Evolutionary conservation across 176 grass and related monocot species (phyloP), one percentile per base, ranked within the genome.

Genomic region (Musa itinerans): DNA sequence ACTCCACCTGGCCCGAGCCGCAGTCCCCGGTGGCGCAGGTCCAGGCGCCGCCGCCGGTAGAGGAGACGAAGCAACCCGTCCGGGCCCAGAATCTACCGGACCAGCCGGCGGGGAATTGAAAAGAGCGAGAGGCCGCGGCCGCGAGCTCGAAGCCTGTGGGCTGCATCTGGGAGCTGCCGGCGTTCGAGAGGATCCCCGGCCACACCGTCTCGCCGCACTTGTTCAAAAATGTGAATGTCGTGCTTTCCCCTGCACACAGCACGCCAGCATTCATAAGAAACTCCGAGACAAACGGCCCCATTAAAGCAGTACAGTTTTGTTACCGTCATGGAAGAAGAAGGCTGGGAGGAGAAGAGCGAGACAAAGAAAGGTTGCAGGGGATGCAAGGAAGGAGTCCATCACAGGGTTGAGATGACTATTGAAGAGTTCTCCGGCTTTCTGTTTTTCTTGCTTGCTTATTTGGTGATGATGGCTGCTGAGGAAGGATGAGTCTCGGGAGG

Each of bases 71-170:
- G 74, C 93, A 97, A 10, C 87, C 87, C 53, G 87, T 97, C 27
- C 93, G 87, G 53, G 85, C 93, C 93, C 93, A 97, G 85, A 96
- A 96, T 21, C 93, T 79, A 11, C 93, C 93, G 2, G 89, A 88
- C 93, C 93, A 96, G 7, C 85, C 93, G 2, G 76, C 12, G 9
- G 93, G 90, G 5, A 87, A 90, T 14, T 78, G 56, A 52, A 97
- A 59, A 3, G 87, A 74, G 4, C 86, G 87, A 58, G 86, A 73
- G 75, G 88, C 83, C 2, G 87, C 90, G 1, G 90, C 17, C 8
- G 75, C 53, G 16, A 97, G 93, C 20, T 74, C 69, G 87, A 97
- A 97, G 2, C 90, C 93, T 23, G 90, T 92, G 25, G 87, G 86
- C 13, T 77, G 24, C 69, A 97, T 64, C 72, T 84, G 50, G 65